Evolutionary conservation across 306 rosid species (phyloP), one percentile per base, ranked within the genome.

Genomic region (Lathyrus tuberosus): DNA sequence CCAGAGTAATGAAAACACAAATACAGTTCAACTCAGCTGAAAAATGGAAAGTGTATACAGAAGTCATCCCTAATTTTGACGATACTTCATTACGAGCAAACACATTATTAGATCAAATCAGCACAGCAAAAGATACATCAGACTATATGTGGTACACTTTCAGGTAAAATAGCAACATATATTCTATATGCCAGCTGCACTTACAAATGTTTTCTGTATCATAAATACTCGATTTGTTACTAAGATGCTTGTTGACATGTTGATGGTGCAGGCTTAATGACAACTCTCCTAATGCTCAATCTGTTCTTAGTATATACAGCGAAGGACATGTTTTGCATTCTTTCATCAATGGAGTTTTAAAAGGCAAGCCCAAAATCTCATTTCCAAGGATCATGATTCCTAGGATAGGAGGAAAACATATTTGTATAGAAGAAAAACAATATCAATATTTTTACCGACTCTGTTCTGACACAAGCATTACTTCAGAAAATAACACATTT

Each of bases 241-340:
- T 69, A 44, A 63, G 68, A 67, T 67, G 61, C 24, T 56, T 35
- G 65, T 59, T 65, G 62, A 49, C 26, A 18, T 61, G 54, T 71
- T 74, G 60, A 38, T 62, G 42, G 43, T 65, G 65, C 74, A 84
- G 86, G 60, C 3, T 69, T 47, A 0, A 41, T 18, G 41, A 15
- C 20, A 57, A 69, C 13, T 53, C 66, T 24, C 78, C 81, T 10
- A 56, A 56, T 46, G 62, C 74, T 42, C 69, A 65, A 56, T 77
- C 85, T 43, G 62, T 30, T 35, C 88, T 94, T 8, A 70, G 72
- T 40, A 93, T 85, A 47, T 8, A 52, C 51, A 85, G 95, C 65
- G 68, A 18, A 4, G 90, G 96, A 33, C 97, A 94, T 67, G 87
- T 82, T 56, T 41, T 94, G 82, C 97, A 86, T 66, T 81, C 85